Conservation (phyloP, 2,329 filamentous ascomycete genomes). For the Cucurbitaria berberidis region DNA sequence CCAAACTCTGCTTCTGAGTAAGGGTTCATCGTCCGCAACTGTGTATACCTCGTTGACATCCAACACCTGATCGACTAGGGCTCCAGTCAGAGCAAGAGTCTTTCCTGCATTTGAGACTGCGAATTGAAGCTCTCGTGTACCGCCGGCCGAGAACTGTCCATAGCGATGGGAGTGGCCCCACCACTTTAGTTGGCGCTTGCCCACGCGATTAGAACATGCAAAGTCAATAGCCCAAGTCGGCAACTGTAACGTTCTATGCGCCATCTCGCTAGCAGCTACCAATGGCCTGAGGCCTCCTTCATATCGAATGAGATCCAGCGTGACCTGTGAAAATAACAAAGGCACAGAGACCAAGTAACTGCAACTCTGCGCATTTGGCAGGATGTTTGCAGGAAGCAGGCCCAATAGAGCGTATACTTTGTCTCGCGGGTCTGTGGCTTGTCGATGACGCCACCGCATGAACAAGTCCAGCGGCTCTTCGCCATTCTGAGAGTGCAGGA, state of each 20-base stretch:
- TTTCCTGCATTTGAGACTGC: neutral
- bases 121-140: neutral
- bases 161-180: constrained; percentile 28
- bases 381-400: constrained; percentile 1
- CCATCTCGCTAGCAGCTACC: constrained; percentile 16
- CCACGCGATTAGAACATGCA: constrained; percentile 15
- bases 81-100: constrained; percentile 1
- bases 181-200: constrained; percentile 24
- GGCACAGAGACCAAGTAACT: constrained; percentile 10
- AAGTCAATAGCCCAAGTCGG: constrained; percentile 29
- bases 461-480: constrained; percentile 18
- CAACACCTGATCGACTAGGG: constrained; percentile 10
- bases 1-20: neutral
- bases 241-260: constrained; percentile 6
- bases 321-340: constrained; percentile 14
- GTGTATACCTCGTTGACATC: neutral
- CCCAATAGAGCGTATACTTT: constrained; percentile 33
- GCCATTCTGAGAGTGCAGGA: constrained; percentile 10
- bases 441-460: constrained; percentile 25
- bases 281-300: constrained; percentile 16
- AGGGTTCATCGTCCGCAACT: neutral
- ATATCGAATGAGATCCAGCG: constrained; percentile 18
- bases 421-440: constrained; percentile 30
- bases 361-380: constrained; percentile 10
- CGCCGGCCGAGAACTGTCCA: constrained; percentile 9